Evolutionary conservation across 2,329 filamentous ascomycete genomes (phyloP), one percentile per base, ranked within the genome.

Genomic region (Akanthomyces lecanii): DNA sequence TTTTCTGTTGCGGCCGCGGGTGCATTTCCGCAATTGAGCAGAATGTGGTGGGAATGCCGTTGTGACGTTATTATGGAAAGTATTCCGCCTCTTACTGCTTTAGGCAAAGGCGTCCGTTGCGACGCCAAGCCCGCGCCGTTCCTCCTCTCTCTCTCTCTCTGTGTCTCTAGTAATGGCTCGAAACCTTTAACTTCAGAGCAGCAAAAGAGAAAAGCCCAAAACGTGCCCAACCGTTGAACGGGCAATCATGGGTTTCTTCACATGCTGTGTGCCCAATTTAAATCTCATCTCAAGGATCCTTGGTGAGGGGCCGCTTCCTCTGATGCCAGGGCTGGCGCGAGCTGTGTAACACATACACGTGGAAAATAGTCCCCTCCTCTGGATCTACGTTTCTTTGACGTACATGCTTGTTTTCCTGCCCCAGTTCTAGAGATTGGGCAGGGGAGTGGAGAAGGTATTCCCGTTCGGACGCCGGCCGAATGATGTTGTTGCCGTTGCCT

Each of bases 311-410:
- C 53, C 38, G 23, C 10, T 25, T 25, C 53, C 33, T 16, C 23
- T 44, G 38, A 56, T 45, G 40, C 25, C 38, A 44, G 38, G 25
- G 40, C 52, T 40, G 21, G 33, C 10, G 8, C 38, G 23, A 16
- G 38, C 21, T 38, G 53, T 56, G 53, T 56, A 56, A 56, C 53
- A 30, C 53, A 5, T n/a, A 56, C 53, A 56, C 53, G 53, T 56
- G 53, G 53, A 21, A 56, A 12, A 23, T 8, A 44, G 7, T 21
- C 3, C 5, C 40, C 25, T 33, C 45, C 11, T 56, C 38, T 30
- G n/a, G 38, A 44, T 45, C 53, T 28, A 8, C 53, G 23, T 10
- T 44, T 45, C 23, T 33, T 45, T 30, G n/a, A 16, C 36, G 3
- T 42, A 50, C 23, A 21, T 53, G 3, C 1, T 36, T 5, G 4